A percentile compares a stretch with the other conserved stretches of the same genome.
phyloP scores from a whole-genome alignment of 148 eudicot genomes.

The Talinum fruticosum region DNA sequence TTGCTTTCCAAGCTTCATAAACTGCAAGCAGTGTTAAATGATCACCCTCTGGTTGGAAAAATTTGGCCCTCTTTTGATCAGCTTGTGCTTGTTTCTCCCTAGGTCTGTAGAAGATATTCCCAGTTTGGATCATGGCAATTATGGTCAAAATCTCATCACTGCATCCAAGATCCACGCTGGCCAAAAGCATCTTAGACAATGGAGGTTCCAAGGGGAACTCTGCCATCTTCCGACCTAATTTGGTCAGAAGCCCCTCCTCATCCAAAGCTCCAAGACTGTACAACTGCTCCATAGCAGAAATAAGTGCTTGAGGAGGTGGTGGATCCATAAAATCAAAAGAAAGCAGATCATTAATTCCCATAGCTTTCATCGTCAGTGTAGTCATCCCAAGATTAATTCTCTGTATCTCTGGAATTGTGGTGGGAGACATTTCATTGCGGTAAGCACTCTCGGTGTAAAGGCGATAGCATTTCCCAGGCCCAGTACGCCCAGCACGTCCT shows the following conservation, averaged over 20 bases:
- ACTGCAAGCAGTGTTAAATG: constrained; percentile 94
- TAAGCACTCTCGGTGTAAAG: constrained; percentile 92
- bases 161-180: constrained; percentile 94
- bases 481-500: constrained; percentile 94
- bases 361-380: constrained; percentile 75
- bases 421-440: constrained; percentile 89
- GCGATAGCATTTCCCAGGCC: constrained; percentile 92
- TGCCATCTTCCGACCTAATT: constrained; percentile 88
- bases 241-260: constrained; percentile 91
- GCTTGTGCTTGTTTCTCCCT: constrained; percentile 98
- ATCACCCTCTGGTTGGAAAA: constrained; percentile 96
- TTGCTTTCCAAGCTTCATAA: constrained; percentile 97
- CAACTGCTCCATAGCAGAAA: constrained; percentile 91
- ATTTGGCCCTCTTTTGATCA: constrained; percentile 88
- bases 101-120: constrained; percentile 83
- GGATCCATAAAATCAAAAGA: constrained; percentile 98
- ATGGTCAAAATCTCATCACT: constrained; percentile 93
- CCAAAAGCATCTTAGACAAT: constrained; percentile 85
- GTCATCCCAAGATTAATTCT: constrained; percentile 81
- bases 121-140: constrained; percentile 93
- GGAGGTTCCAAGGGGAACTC: constrained; percentile 96
- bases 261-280: constrained; percentile 93
- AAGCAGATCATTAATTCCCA: constrained; percentile 86
- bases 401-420: constrained; percentile 82
- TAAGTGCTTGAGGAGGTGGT: constrained; percentile 91